A percentile compares a stretch with the other conserved stretches of the same genome.
Conservation (phyloP, 257 asterid genomes). For the Capsicum baccatum region DNA sequence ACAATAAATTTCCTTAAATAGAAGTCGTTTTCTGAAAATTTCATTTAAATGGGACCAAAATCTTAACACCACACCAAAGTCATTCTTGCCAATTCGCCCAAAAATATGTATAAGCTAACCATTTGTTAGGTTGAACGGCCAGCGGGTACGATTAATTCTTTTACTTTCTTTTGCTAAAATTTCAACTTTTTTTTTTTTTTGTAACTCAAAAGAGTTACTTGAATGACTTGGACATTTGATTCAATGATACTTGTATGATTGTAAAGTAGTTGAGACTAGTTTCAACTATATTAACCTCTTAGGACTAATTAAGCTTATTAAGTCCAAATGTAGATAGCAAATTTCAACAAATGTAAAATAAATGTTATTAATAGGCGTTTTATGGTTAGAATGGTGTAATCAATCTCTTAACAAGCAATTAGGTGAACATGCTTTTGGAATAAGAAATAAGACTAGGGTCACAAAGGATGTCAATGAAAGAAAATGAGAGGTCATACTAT, state of each 20-base stretch:
- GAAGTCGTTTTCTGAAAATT: too few relatives aligned
- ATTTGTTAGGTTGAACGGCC: too few relatives aligned
- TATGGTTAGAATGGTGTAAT: background rate
- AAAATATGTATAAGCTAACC: too few relatives aligned
- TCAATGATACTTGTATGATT: too few relatives aligned
- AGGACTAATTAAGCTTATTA: background rate
- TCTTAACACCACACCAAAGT: too few relatives aligned
- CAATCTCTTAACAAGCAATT: constrained; percentile 12
- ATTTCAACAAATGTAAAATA: background rate
- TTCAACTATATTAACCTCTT: background rate
- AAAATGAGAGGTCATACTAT: background rate
- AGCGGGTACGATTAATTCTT: too few relatives aligned
- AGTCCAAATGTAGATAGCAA: background rate
- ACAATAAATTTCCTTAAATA: too few relatives aligned
- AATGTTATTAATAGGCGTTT: background rate
- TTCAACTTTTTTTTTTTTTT: too few relatives aligned
- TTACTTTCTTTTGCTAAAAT: too few relatives aligned
- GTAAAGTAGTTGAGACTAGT: background rate
- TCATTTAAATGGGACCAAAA: too few relatives aligned
- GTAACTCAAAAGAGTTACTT: background rate
- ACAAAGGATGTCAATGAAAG: constrained; percentile 9
- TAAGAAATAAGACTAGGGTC: constrained; percentile 20
- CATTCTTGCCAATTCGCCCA: too few relatives aligned
- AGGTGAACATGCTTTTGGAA: constrained; percentile 25
- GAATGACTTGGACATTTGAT: background rate